These are phyloP conservation scores for Ilyonectria sp. DNA, from an alignment of 2,329 filamentous ascomycete species.

Conservation along the genomic window DNA sequence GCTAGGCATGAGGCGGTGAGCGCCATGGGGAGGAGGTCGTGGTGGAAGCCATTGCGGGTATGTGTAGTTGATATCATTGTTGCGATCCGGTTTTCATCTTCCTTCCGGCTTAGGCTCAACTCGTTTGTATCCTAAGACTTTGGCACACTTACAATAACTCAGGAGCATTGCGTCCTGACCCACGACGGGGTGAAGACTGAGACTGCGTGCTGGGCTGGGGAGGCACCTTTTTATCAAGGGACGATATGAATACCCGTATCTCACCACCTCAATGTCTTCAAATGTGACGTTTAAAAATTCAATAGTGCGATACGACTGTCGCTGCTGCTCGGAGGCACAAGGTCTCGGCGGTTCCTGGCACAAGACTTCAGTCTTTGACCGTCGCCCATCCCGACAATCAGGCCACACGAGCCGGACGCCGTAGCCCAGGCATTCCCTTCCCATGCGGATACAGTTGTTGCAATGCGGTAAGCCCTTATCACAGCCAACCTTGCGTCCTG, in stretches of 20 bases:
- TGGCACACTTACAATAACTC: constrained; percentile 38
- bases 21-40: constrained; percentile 62
- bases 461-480: constrained; percentile 60
- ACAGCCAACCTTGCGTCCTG: constrained; percentile 65
- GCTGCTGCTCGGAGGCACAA: constrained; percentile 11
- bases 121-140: neutral
- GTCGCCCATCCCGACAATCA: constrained; percentile 62
- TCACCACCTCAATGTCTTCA: constrained; percentile 49
- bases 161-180: constrained; percentile 34
- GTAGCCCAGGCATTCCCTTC: constrained; percentile 61
- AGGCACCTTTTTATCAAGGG: constrained; percentile 2
- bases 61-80: constrained; percentile 64
- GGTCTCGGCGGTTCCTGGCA: neutral
- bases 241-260: neutral
- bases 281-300: constrained; percentile 59
- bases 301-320: constrained; percentile 51
- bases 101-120: neutral
- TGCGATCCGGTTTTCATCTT: constrained; percentile 58
- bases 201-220: constrained; percentile 16
- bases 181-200: constrained; percentile 32
- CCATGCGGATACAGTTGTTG: constrained; percentile 60
- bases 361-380: constrained; percentile 32
- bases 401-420: constrained; percentile 63
- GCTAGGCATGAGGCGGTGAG: constrained; percentile 53
- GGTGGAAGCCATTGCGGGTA: constrained; percentile 62